Base-by-base conservation (phyloP, 805 yeast genomes). In the Myxozyma lipomycoides region DNA sequence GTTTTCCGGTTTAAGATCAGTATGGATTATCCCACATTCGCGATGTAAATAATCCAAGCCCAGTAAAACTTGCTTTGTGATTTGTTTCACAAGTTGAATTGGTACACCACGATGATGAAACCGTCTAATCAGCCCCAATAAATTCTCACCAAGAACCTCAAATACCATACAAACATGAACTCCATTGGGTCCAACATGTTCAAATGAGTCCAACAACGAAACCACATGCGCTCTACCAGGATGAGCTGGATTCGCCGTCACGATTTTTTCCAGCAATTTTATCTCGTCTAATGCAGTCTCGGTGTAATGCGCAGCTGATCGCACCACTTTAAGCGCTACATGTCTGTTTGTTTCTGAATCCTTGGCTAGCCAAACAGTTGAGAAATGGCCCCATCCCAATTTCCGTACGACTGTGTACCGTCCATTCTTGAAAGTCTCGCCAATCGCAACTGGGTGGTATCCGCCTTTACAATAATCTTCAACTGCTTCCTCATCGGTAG, bases 371-470 rank as follows among this genome's bases (percentile, higher is more conserved):
- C 96, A 90, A 21, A 87, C 97, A 0, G 96, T 93, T 24, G 95
- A 84, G 65, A 93, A 93, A 69, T 93, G 97, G 32, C 99, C 99
- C 99, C 99, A 93, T 0, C 99, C 99, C 3, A 93, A 73, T 65
- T 93, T 93, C 54, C 98, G 78, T 26, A 86, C 90, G 43, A 93
- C 69, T 1, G 82, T 75, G 66, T 93, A 93, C 52, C 86, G 78
- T 18, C 81, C 80, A 49, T 84, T 74, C 61, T 87, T 85, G 68
- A 84, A 91, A 21, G 70, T 69, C 66, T 95, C 98, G 4, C 98
- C 98, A 44, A 88, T 81, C 58, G 70, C 81, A 10, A 95, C 93
- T 0, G 98, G 96, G 64, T 93, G 98, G 67, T 93, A 93, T 0
- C 99, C 99, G 22, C 98, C 98, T 7, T 82, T 81, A 51, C 80